Percentiles rank a stretch among this genome's conserved stretches.
phyloP scores from a whole-genome alignment of 495 filamentous ascomycete species.

The Neurospora intermedia region DNA sequence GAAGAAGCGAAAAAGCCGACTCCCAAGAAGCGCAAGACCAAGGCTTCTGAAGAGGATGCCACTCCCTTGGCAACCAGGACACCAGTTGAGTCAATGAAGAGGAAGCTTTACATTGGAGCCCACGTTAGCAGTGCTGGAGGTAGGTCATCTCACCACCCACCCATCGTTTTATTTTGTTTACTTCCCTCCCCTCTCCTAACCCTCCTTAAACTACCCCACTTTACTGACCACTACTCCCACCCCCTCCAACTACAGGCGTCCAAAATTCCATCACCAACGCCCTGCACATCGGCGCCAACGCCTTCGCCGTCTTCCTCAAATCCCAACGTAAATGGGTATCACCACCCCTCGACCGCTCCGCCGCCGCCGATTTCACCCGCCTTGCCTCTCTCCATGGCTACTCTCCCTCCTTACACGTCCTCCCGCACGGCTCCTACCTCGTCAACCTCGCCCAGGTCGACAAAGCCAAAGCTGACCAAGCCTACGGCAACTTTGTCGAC shows the following conservation, averaged over 20 bases:
- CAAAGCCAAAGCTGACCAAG: slow-evolving; percentile 68
- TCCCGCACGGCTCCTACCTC: slow-evolving; percentile 92
- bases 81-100: slow-evolving; percentile 46
- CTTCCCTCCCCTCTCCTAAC: too few relatives aligned
- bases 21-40: slow-evolving; percentile 40
- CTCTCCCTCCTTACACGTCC: slow-evolving; percentile 55
- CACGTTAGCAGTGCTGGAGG: slow-evolving; percentile 87
- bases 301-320: slow-evolving; percentile 90
- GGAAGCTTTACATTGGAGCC: slow-evolving; percentile 72
- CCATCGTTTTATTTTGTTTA: not conserved
- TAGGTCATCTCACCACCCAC: slow-evolving; percentile 19
- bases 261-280: slow-evolving; percentile 80
- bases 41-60: slow-evolving; percentile 29
- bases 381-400: slow-evolving; percentile 61
- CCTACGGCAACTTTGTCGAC: slow-evolving; percentile 76
- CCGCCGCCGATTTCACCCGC: slow-evolving; percentile 53
- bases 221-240: not conserved
- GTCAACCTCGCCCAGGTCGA: slow-evolving; percentile 89
- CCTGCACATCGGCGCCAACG: slow-evolving; percentile 75
- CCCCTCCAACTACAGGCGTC: slow-evolving; percentile 44
- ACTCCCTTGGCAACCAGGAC: slow-evolving; percentile 64
- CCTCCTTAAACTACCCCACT: too few relatives aligned
- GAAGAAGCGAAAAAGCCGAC: slow-evolving; percentile 18
- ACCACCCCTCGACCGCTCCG: slow-evolving; percentile 60
- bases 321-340: slow-evolving; percentile 93